Evolutionary conservation across 2,329 filamentous ascomycete species (phyloP), one percentile per base, ranked within the genome.

Genomic region (Kalmusia sp.): DNA sequence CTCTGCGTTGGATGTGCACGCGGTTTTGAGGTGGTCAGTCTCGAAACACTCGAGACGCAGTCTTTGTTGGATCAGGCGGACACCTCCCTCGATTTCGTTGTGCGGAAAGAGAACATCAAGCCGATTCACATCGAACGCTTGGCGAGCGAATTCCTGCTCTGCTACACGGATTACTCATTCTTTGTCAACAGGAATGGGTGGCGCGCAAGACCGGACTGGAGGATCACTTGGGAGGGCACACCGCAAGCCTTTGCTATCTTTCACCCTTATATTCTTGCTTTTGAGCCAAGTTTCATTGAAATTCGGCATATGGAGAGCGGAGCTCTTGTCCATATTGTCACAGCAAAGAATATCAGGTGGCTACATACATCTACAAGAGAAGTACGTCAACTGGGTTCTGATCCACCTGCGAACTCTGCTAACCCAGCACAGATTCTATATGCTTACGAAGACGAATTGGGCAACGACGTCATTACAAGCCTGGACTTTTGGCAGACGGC

Each of bases 121-220:
- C 93, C 95, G 2, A 96, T 99, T 60, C 93, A 98, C 69, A 98
- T 99, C 63, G 96, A 99, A 76, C 90, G 95, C 39, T 88, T 98
- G 71, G 96, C 96, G 64, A 93, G 93, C 73, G 95, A 99, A 72
- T 99, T 99, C 81, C 77, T 99, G 63, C 87, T 99, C 59, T 98
- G 97, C 76, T 99, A 99, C 78, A 95, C 92, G 4, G 95, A 99
- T 74, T 99, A 97, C 77, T 96, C 92, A 11, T 99, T 99, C 85
- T 99, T 98, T 69, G 95, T 99, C 71, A 98, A 99, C 77, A 87
- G 95, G 67, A 98, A 99, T 74, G 95, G 95, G 31, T 99, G 95
- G 95, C 87, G 95, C 58, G 93, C 93, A 49, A 85, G 93, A 67
- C 92, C 93, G 4, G 95, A 99, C 75, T 99, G 95, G 95, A 88